Conservation (phyloP, 495 filamentous ascomycete genomes). For the Niebla homalea region DNA sequence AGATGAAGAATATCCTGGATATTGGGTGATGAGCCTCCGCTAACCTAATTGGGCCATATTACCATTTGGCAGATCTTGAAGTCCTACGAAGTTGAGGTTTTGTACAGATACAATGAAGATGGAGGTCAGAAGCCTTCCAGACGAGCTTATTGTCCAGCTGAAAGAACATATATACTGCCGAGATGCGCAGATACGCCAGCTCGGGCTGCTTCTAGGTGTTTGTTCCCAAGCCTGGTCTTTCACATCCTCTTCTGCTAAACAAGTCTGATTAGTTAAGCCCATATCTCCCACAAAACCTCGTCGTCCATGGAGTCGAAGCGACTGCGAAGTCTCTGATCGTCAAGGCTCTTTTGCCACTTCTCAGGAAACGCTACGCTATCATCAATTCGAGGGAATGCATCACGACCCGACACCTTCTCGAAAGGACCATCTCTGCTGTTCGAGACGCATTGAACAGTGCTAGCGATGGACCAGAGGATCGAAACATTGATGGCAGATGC, state of each 20-base stretch:
- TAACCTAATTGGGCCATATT: no score
- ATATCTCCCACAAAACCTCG: conserved; percentile 39
- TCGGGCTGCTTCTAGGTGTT: background rate
- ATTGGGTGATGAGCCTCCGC: no score
- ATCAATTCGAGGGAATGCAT: conserved; percentile 77
- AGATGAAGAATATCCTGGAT: no score
- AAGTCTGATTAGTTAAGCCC: background rate
- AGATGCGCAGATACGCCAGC: background rate
- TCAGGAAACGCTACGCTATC: conserved; percentile 50
- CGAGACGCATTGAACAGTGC: conserved; percentile 35
- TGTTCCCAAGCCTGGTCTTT: background rate
- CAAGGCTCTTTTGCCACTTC: conserved; percentile 42
- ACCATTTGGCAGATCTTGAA: no score
- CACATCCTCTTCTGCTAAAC: background rate
- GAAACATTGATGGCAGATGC: conserved; percentile 43
- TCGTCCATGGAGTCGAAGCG: conserved; percentile 78
- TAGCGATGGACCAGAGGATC: conserved; percentile 28
- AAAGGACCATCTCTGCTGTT: conserved; percentile 43
- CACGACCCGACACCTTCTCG: conserved; percentile 75
- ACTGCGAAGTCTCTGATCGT: conserved; percentile 77
- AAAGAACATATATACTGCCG: background rate
- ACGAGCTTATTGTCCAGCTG: no score
- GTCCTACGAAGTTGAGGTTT: no score
- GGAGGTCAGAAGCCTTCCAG: no score
- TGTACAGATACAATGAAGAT: no score